phyloP scores from a whole-genome alignment of 768 basidiomycete genomes.

The Daedalea quercina region DNA sequence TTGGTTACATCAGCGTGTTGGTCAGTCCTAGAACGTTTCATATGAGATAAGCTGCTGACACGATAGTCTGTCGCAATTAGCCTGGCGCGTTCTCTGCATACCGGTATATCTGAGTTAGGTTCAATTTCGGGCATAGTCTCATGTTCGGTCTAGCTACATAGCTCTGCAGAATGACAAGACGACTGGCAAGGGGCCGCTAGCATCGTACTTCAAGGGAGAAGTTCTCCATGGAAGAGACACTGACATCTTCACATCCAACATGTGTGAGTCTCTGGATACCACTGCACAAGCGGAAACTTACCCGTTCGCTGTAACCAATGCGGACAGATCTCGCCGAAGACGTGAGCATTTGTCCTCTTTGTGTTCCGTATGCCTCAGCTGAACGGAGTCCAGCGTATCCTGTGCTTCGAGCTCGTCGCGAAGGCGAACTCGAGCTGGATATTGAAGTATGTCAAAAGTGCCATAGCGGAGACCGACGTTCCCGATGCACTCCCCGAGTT shows the following conservation, averaged over 20 bases:
- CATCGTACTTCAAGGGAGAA: constrained; percentile 98
- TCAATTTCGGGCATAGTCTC: constrained; percentile 21
- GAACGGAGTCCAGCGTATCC: constrained; percentile 53
- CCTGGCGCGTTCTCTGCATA: constrained; percentile 96
- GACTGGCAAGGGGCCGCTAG: constrained; percentile 79
- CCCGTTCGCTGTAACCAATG: neutral
- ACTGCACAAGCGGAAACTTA: neutral
- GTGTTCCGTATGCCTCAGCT: constrained; percentile 20
- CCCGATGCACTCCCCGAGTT: constrained; percentile 92
- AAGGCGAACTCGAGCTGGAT: constrained; percentile 81
- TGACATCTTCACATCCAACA: constrained; percentile 93
- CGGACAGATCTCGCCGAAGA: constrained; percentile 79
- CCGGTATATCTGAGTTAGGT: constrained; percentile 29
- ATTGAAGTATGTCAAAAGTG: constrained; percentile 94
- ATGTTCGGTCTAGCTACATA: constrained; percentile 56
- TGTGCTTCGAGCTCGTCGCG: constrained; percentile 76
- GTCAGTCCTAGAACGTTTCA: constrained; percentile 25
- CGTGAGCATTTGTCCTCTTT: constrained; percentile 34
- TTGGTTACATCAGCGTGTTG: constrained; percentile 95
- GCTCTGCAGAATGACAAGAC: constrained; percentile 83
- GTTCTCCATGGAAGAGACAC: constrained; percentile 76
- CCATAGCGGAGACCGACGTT: constrained; percentile 90
- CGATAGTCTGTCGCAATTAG: constrained; percentile 24
- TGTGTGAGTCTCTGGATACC: constrained; percentile 53
- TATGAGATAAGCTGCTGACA: neutral